These are phyloP conservation scores for Aulographum hederae DNA, from an alignment of 2,329 filamentous ascomycete genomes.

Conservation along the genomic window DNA sequence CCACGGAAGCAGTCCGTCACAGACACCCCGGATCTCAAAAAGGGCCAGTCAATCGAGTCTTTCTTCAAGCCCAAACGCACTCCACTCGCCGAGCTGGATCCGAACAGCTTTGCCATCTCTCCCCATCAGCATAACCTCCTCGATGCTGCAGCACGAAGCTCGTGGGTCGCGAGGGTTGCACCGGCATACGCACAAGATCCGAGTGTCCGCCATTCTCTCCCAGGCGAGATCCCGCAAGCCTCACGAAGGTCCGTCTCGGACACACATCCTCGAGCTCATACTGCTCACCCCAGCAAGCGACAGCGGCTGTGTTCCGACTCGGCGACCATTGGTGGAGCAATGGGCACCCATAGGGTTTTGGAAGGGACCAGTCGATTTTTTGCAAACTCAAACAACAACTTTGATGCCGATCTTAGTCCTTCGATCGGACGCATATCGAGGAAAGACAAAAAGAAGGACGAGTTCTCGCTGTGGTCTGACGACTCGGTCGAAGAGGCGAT, in stretches of 20 bases:
- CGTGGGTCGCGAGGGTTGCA: conserved; percentile 36
- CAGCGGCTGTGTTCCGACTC: conserved; percentile 32
- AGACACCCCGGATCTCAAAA: conserved; percentile 34
- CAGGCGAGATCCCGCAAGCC: conserved; percentile 7
- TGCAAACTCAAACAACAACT: neutral
- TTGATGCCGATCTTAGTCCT: neutral
- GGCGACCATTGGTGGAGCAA: conserved; percentile 11
- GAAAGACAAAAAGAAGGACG: conserved; percentile 23
- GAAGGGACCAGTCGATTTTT: neutral
- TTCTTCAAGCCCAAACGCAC: conserved; percentile 48
- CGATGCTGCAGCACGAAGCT: conserved; percentile 29
- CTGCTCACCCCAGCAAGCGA: conserved; percentile 29
- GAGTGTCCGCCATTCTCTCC: neutral
- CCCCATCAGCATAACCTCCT: conserved; percentile 40
- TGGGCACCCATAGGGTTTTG: conserved; percentile 10
- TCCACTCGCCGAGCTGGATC: conserved; percentile 48
- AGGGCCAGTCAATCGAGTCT: conserved; percentile 37
- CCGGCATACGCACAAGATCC: conserved; percentile 10
- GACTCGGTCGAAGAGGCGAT: conserved; percentile 26
- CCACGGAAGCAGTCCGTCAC: conserved; percentile 9
- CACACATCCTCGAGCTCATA: conserved; percentile 20
- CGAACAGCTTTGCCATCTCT: conserved; percentile 48
- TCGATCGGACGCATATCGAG: conserved; percentile 6
- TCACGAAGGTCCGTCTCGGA: conserved; percentile 19
- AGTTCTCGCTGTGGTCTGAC: conserved; percentile 33